Percentiles rank a stretch among this genome's conserved stretches.
Conservation (phyloP, 192 early-diverging fungal genomes). For the Coemansia brasiliensis region DNA sequence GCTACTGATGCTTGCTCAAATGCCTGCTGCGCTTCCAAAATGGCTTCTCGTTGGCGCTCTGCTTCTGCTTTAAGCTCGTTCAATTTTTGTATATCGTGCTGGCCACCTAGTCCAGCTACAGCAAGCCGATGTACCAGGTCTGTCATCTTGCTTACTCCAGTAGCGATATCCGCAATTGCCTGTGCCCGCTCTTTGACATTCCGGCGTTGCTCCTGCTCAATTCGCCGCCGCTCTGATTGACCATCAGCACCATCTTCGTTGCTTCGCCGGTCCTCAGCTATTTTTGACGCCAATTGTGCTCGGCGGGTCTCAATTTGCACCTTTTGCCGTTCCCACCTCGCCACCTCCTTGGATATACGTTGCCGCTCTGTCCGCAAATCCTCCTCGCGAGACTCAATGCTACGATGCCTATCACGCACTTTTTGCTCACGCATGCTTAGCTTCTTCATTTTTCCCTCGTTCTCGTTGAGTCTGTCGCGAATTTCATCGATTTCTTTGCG, state of each 20-base stretch:
- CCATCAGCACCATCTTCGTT: not conserved
- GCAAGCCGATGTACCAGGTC: slow-evolving; percentile 13
- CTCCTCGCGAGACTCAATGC: slow-evolving; percentile 26
- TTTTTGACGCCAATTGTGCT: slow-evolving; percentile 24
- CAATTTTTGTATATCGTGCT: slow-evolving; percentile 10
- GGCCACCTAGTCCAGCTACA: slow-evolving; percentile 12
- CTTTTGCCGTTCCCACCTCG: slow-evolving; percentile 21
- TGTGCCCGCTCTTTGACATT: slow-evolving; percentile 25
- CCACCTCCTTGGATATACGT: slow-evolving; percentile 4
- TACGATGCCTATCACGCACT: slow-evolving; percentile 29
- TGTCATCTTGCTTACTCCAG: not conserved
- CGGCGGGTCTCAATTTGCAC: slow-evolving; percentile 28
- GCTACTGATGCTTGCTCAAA: slow-evolving; percentile 44
- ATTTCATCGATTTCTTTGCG: slow-evolving; percentile 21
- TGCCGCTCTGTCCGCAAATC: slow-evolving; percentile 25
- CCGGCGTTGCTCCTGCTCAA: slow-evolving; percentile 9
- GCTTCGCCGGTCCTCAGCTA: slow-evolving; percentile 22
- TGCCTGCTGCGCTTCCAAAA: slow-evolving; percentile 35
- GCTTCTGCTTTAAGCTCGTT: slow-evolving; percentile 17
- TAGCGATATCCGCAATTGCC: slow-evolving; percentile 7
- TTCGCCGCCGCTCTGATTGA: slow-evolving; percentile 13
- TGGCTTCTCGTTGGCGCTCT: slow-evolving; percentile 31
- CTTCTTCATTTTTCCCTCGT: slow-evolving; percentile 34
- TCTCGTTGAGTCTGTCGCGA: slow-evolving; percentile 20
- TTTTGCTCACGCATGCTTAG: slow-evolving; percentile 24